Percentiles rank a stretch among this genome's conserved stretches.
phyloP scores from a whole-genome alignment of 768 basidiomycete genomes.

The Cantharellus anzutake region DNA sequence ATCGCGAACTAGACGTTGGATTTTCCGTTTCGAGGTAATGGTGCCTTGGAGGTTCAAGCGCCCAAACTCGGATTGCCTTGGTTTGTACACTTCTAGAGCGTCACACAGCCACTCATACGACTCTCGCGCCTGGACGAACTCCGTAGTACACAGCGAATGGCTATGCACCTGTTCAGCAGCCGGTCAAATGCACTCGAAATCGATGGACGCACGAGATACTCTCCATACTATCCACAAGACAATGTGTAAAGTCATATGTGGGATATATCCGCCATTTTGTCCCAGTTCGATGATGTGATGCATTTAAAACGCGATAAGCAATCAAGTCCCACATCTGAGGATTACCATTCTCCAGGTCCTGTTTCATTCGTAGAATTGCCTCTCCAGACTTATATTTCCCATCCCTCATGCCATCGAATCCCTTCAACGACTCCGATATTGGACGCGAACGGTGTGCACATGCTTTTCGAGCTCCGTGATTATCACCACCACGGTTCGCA shows the following conservation, averaged over 20 bases:
- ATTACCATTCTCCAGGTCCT: conserved; percentile 79
- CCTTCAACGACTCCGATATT: conserved; percentile 63
- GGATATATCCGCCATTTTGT: conserved; percentile 96
- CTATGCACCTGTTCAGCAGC: conserved; percentile 22
- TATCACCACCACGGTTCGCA: conserved; percentile 64
- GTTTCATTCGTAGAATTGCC: conserved; percentile 92
- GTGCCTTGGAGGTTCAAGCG: conserved; percentile 85
- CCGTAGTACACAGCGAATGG: conserved; percentile 90
- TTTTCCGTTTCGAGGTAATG: conserved; percentile 93
- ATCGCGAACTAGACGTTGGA: conserved; percentile 69
- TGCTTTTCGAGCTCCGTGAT: conserved; percentile 57
- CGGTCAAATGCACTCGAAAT: background rate
- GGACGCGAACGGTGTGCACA: conserved; percentile 80
- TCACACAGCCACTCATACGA: conserved; percentile 99
- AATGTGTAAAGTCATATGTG: conserved; percentile 98
- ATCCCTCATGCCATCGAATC: conserved; percentile 84
- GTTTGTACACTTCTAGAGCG: conserved; percentile 92
- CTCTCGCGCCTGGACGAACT: conserved; percentile 88
- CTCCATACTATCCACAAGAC: conserved; percentile 93
- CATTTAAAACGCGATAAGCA: conserved; percentile 81
- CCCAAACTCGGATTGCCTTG: conserved; percentile 92
- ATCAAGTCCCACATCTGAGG: conserved; percentile 99
- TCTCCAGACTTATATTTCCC: conserved; percentile 84
- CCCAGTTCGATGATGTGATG: conserved; percentile 83
- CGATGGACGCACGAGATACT: conserved; percentile 75